Conservation (phyloP, 129 eudicot genomes). For the carrot (Daucus carota) region DNA sequence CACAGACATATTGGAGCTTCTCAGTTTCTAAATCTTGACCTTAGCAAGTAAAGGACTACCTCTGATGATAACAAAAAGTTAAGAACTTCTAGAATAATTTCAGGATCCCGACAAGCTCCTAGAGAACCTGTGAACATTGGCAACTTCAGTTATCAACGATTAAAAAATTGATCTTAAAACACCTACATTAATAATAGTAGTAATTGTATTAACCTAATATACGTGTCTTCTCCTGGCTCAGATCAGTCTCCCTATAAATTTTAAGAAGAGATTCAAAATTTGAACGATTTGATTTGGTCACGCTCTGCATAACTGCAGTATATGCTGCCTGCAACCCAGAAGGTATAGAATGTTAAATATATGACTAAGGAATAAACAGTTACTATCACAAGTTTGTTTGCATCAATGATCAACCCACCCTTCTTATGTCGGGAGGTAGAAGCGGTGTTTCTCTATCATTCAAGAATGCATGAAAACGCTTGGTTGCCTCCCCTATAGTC, state of each 20-base stretch:
- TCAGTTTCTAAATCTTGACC: background rate
- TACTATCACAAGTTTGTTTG: background rate
- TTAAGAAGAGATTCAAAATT: slow-evolving; percentile 69
- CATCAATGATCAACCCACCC: slow-evolving; percentile 30
- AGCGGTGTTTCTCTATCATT: slow-evolving; percentile 70
- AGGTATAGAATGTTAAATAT: background rate
- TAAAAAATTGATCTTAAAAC: background rate
- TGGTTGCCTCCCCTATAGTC: slow-evolving; percentile 65
- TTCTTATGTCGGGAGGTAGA: slow-evolving; percentile 93
- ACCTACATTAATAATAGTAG: background rate
- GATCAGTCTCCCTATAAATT: slow-evolving; percentile 81
- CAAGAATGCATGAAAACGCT: slow-evolving; percentile 70
- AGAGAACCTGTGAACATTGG: slow-evolving; percentile 41
- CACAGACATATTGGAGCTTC: background rate
- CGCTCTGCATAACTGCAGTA: slow-evolving; percentile 80
- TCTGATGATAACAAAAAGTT: slow-evolving; percentile 67
- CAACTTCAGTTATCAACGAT: background rate
- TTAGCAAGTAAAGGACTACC: slow-evolving; percentile 24
- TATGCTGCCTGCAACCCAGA: slow-evolving; percentile 63
- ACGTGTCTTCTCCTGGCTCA: slow-evolving; percentile 93
- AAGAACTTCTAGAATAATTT: slow-evolving; percentile 48
- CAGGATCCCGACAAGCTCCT: slow-evolving; percentile 54
- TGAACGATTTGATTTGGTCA: slow-evolving; percentile 49
- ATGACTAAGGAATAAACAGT: slow-evolving; percentile 5
- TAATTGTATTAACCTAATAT: slow-evolving; percentile 48